Evolutionary conservation across 1,284 basidiomycete species (phyloP).

Genomic region (Irpex sp.): DNA sequence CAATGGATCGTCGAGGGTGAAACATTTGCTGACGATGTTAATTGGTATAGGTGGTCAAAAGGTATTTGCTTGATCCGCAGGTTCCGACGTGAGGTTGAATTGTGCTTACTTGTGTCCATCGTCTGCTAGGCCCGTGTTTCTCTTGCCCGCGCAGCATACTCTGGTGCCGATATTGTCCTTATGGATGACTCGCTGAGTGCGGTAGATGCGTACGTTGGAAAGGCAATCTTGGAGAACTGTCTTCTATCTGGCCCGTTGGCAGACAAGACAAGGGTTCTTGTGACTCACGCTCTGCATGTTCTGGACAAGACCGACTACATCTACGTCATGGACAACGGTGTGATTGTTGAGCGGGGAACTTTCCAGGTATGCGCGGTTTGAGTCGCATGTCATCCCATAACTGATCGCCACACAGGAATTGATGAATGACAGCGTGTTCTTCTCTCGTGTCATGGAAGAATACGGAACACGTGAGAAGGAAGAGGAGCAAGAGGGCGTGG

Average conservation of each 20-base stretch:
- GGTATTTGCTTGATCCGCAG: constrained; percentile 20
- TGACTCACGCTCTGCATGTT: constrained; percentile 75
- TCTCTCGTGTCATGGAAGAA: constrained; percentile 61
- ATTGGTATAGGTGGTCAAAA: constrained; percentile 47
- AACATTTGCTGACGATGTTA: background rate
- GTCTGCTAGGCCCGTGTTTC: constrained; percentile 70
- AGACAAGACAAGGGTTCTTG: constrained; percentile 67
- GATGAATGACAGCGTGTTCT: constrained; percentile 46
- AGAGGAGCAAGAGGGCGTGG: constrained; percentile 24
- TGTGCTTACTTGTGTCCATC: constrained; percentile 13
- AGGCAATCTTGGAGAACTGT: constrained; percentile 58
- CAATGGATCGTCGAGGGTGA: background rate
- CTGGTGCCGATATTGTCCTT: constrained; percentile 68
- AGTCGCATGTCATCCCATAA: too few relatives aligned
- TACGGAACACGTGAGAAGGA: constrained; percentile 44
- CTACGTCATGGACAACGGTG: constrained; percentile 71
- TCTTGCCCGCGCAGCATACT: constrained; percentile 79
- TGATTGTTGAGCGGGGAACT: constrained; percentile 60
- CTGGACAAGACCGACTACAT: constrained; percentile 66
- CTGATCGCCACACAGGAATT: constrained; percentile 38
- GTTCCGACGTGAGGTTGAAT: constrained; percentile 15
- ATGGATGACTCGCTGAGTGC: constrained; percentile 72
- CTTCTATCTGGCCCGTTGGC: constrained; percentile 54
- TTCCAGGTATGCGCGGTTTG: constrained; percentile 38
- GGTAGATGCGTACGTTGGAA: constrained; percentile 70